phyloP scores from a whole-genome alignment of 768 basidiomycete genomes.

The Boletellus emodensis region DNA sequence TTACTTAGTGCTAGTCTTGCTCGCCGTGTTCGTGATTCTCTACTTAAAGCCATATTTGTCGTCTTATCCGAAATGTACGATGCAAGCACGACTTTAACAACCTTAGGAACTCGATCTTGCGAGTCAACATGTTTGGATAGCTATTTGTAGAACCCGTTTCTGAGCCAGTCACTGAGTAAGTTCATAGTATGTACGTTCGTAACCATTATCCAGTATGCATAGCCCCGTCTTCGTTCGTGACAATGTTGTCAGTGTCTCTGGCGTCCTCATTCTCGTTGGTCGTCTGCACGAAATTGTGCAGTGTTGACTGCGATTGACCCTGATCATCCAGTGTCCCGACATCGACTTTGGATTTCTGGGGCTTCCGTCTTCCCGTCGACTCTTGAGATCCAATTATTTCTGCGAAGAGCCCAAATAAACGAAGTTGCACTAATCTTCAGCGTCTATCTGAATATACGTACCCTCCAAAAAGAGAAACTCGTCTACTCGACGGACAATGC shows the following conservation, averaged over 20 bases:
- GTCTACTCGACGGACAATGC: slow-evolving; percentile 60
- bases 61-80: too few relatives aligned
- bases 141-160: not conserved
- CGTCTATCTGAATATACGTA: slow-evolving; percentile 21
- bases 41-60: too few relatives aligned
- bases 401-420: slow-evolving; percentile 20
- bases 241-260: slow-evolving; percentile 32
- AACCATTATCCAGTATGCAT: slow-evolving; percentile 41
- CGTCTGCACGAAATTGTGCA: slow-evolving; percentile 48
- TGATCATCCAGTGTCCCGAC: slow-evolving; percentile 13
- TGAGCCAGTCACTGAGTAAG: not conserved
- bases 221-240: slow-evolving; percentile 59
- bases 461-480: slow-evolving; percentile 81
- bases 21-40: too few relatives aligned
- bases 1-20: too few relatives aligned
- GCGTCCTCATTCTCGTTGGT: slow-evolving; percentile 22
- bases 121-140: not conserved
- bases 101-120: too few relatives aligned
- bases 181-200: not conserved
- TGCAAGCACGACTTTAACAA: too few relatives aligned
- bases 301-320: slow-evolving; percentile 33
- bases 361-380: slow-evolving; percentile 41
- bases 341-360: slow-evolving; percentile 27
- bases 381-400: slow-evolving; percentile 61
- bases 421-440: not conserved